Evolutionary conservation across 768 basidiomycete species (phyloP).

Genomic region (Xerocomellus amylosporus): DNA sequence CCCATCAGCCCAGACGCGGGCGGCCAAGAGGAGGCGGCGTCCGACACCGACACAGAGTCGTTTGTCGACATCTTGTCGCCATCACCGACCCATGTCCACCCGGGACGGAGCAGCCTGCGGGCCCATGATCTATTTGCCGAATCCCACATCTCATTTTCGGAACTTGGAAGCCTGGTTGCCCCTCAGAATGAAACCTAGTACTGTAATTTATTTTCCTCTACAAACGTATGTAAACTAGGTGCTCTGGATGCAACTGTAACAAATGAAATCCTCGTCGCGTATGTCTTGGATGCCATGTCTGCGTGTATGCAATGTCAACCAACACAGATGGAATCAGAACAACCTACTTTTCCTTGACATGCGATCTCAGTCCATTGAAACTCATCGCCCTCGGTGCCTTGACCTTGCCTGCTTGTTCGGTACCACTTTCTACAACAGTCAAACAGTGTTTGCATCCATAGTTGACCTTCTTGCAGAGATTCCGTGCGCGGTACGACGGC

Average conservation of each 20-base stretch:
- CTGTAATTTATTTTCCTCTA: no score
- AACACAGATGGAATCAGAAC: slow-evolving; percentile 16
- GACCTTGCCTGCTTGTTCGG: background rate
- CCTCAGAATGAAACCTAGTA: background rate
- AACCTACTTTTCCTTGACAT: slow-evolving; percentile 59
- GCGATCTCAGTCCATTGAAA: slow-evolving; percentile 61
- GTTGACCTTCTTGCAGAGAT: slow-evolving; percentile 34
- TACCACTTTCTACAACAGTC: background rate
- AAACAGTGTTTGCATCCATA: slow-evolving; percentile 59
- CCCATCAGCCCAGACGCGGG: background rate
- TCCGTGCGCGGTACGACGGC: slow-evolving; percentile 19
- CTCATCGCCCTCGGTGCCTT: slow-evolving; percentile 33
- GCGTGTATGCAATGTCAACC: slow-evolving; percentile 8
- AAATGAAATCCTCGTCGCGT: slow-evolving; percentile 56
- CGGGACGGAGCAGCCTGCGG: slow-evolving; percentile 20
- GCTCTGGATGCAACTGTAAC: slow-evolving; percentile 3
- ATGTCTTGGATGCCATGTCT: slow-evolving; percentile 51
- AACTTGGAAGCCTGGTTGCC: slow-evolving; percentile 25
- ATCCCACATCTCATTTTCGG: slow-evolving; percentile 27
- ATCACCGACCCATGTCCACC: slow-evolving; percentile 1
- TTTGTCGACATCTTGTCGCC: slow-evolving; percentile 23
- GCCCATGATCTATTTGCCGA: slow-evolving; percentile 25
- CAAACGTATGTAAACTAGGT: background rate
- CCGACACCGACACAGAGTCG: slow-evolving; percentile 13
- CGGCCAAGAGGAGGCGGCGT: background rate